These are phyloP conservation scores for Penicillium cosmopolitanum DNA, from an alignment of 495 filamentous ascomycete species.

Conservation along the genomic window DNA sequence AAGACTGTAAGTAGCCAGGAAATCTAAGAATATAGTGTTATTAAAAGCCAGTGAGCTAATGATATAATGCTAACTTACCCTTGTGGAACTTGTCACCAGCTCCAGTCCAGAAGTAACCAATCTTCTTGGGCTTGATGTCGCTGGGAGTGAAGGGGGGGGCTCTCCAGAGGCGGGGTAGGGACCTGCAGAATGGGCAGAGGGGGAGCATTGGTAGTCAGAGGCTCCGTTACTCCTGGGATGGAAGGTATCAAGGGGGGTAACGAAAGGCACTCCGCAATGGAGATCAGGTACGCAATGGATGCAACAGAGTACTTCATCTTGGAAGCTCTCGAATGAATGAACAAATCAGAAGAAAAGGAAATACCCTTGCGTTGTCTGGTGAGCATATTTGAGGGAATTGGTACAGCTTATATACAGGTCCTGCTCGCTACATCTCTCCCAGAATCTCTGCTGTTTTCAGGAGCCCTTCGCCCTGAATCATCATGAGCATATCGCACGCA, in stretches of 20 bases:
- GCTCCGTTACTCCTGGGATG: conserved; percentile 61
- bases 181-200: conserved; percentile 62
- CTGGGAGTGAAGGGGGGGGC: conserved; percentile 57
- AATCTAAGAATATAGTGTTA: too few relatives aligned
- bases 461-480: conserved; percentile 8
- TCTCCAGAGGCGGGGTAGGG: conserved; percentile 58
- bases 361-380: conserved; percentile 10
- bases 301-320: conserved; percentile 32
- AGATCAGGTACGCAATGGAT: conserved; percentile 21
- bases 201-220: conserved; percentile 50
- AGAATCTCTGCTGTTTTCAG: conserved; percentile 1
- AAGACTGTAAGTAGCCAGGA: conserved; percentile 61
- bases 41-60: too few relatives aligned
- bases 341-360: background rate
- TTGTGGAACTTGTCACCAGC: conserved; percentile 62
- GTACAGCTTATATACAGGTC: conserved; percentile 25
- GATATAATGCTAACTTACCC: conserved; percentile 16
- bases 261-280: conserved; percentile 33
- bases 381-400: conserved; percentile 39
- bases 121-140: conserved; percentile 66
- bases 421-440: background rate
- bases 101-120: conserved; percentile 67
- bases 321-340: background rate
- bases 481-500: conserved; percentile 21
- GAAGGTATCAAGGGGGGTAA: conserved; percentile 61